Percentiles rank a stretch among this genome's conserved stretches.
Conservation (phyloP, 202 grass and related monocot species). For the Hordeum pubiflorum region DNA sequence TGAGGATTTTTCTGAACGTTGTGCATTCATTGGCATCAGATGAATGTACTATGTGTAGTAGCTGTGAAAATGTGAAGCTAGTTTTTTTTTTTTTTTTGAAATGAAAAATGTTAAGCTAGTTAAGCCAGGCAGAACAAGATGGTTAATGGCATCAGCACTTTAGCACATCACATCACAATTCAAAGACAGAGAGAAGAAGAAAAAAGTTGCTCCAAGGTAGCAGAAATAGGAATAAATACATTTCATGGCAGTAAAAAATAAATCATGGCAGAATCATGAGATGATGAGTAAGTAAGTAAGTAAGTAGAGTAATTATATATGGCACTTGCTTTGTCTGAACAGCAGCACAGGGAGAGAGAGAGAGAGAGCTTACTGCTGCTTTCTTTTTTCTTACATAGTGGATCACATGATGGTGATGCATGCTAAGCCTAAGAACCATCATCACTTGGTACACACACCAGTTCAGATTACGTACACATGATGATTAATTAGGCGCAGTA, state of each 20-base stretch:
- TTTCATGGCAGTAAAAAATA: neutral
- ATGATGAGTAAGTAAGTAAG: neutral
- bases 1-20: slow-evolving; percentile 14
- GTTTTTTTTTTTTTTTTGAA: neutral
- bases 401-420: slow-evolving; percentile 22
- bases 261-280: neutral
- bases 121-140: neutral
- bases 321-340: slow-evolving; percentile 37
- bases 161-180: neutral
- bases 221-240: neutral
- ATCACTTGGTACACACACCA: neutral
- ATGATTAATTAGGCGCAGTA: slow-evolving; percentile 1
- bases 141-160: neutral
- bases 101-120: neutral
- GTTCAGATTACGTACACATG: slow-evolving; percentile 17
- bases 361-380: neutral
- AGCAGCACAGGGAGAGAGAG: slow-evolving; percentile 8
- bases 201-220: slow-evolving; percentile 1
- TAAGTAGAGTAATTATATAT: slow-evolving; percentile 38
- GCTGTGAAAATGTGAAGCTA: slow-evolving; percentile 8
- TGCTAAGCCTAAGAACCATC: slow-evolving; percentile 8
- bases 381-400: slow-evolving; percentile 32
- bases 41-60: neutral
- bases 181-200: neutral
- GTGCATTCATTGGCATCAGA: slow-evolving; percentile 17